A percentile compares a stretch with the other conserved stretches of the same genome.
Evolutionary conservation across 257 asterid genomes (phyloP).

Genomic region (Leonotis leonurus): DNA sequence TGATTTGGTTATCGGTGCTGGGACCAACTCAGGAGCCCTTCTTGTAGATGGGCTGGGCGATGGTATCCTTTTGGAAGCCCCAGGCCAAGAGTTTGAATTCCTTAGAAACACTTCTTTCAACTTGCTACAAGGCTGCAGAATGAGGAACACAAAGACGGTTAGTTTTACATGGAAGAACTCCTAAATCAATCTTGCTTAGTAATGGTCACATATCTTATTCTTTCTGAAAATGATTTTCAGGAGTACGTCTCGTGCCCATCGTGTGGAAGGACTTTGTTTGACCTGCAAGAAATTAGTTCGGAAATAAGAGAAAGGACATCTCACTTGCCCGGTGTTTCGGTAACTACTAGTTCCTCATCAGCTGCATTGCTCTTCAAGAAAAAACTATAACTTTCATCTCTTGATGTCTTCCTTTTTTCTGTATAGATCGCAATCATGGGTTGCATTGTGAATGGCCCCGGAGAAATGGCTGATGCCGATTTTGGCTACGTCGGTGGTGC

Average conservation of each 20-base stretch:
- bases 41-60: slow-evolving; percentile 98
- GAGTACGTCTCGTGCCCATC: slow-evolving; percentile 99
- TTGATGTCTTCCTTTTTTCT: neutral
- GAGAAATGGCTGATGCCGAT: slow-evolving; percentile 99
- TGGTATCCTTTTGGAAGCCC: slow-evolving; percentile 85
- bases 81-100: slow-evolving; percentile 76
- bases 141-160: slow-evolving; percentile 98
- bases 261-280: slow-evolving; percentile 93
- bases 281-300: slow-evolving; percentile 97
- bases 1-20: slow-evolving; percentile 88
- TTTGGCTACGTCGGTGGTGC: slow-evolving; percentile 99
- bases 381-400: neutral
- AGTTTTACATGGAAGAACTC: slow-evolving; percentile 14
- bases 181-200: neutral
- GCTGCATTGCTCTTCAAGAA: neutral
- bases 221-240: too few relatives aligned
- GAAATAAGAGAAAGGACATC: slow-evolving; percentile 90
- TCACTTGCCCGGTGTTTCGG: slow-evolving; percentile 98
- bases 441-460: slow-evolving; percentile 98
- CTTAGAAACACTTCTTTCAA: slow-evolving; percentile 87
- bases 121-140: slow-evolving; percentile 96
- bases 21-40: slow-evolving; percentile 85
- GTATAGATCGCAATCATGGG: slow-evolving; percentile 98
- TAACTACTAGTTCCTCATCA: slow-evolving; percentile 26
- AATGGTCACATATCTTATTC: neutral